phyloP scores from a whole-genome alignment of 805 yeast genomes.

The Clavispora asparagi region DNA sequence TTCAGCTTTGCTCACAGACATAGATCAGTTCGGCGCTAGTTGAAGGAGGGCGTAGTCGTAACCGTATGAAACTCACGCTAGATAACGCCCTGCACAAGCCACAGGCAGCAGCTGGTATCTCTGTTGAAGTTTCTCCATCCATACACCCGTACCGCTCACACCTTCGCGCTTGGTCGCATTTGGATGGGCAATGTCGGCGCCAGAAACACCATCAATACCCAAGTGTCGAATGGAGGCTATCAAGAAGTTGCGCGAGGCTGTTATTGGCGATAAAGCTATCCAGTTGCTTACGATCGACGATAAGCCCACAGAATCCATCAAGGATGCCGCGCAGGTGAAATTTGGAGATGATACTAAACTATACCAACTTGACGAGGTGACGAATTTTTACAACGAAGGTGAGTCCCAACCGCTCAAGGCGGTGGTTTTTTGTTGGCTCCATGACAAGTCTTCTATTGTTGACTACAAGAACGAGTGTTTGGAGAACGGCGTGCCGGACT shows the following conservation, averaged over 20 bases:
- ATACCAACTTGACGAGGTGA: slow-evolving; percentile 39
- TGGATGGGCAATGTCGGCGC: background rate
- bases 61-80: background rate
- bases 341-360: slow-evolving; percentile 17
- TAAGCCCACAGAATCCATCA: slow-evolving; percentile 19
- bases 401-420: slow-evolving; percentile 49
- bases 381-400: slow-evolving; percentile 53
- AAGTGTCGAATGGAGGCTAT: slow-evolving; percentile 15
- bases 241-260: slow-evolving; percentile 23
- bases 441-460: slow-evolving; percentile 67
- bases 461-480: slow-evolving; percentile 77
- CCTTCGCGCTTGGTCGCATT: background rate
- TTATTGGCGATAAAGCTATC: slow-evolving; percentile 19
- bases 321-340: slow-evolving; percentile 31
- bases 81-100: background rate
- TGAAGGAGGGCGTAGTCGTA: too few relatives aligned
- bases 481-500: slow-evolving; percentile 55
- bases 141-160: background rate
- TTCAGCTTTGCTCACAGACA: slow-evolving; percentile 4
- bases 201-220: background rate
- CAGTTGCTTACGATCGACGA: slow-evolving; percentile 14
- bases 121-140: too few relatives aligned
- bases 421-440: slow-evolving; percentile 73
- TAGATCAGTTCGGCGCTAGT: background rate
- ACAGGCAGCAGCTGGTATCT: background rate